Conservation (phyloP, 257 asterid species). For the Gentiana dahurica region DNA sequence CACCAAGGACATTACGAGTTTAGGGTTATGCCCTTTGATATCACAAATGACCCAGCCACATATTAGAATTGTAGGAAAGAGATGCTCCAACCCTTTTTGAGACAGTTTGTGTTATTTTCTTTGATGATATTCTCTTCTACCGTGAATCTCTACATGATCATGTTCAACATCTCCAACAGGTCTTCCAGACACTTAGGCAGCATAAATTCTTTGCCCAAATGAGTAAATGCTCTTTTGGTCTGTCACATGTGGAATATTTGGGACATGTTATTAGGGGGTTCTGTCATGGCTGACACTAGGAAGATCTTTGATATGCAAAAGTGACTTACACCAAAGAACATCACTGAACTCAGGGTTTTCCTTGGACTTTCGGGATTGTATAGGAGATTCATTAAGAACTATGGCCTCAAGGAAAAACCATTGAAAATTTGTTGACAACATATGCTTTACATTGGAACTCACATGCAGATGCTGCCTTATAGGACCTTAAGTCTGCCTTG, state of each 20-base stretch:
- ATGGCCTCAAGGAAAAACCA: no score
- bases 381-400: no score
- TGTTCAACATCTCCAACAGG: not conserved
- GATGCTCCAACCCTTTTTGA: not conserved
- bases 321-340: not conserved
- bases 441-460: no score
- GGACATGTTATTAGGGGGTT: not conserved
- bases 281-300: not conserved
- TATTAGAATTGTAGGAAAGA: not conserved
- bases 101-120: not conserved
- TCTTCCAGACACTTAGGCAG: not conserved
- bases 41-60: not conserved
- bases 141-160: not conserved
- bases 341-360: no score
- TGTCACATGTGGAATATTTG: not conserved
- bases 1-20: not conserved
- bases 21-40: not conserved
- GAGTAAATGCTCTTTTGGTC: not conserved
- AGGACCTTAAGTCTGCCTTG: no score
- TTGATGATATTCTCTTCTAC: slow-evolving; percentile 1
- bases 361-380: no score
- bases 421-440: no score
- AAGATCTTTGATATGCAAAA: not conserved
- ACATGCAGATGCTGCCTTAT: no score
- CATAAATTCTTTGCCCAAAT: not conserved